Conservation (phyloP, 192 early-diverging fungal species). For the Chytriomyces confervae region DNA sequence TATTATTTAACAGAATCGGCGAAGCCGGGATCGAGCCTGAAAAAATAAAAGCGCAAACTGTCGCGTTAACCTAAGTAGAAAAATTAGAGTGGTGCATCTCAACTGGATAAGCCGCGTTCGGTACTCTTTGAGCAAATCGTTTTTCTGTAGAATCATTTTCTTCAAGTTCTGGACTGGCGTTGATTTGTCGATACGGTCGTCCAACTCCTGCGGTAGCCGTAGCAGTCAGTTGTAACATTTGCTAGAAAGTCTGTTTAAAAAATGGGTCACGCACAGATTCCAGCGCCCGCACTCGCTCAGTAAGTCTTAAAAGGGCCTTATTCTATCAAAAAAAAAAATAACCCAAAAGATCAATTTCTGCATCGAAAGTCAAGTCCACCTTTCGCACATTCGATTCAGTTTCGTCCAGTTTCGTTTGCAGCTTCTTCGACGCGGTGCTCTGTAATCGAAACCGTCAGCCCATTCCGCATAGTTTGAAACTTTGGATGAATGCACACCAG, state of each 20-base stretch:
- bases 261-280: background rate
- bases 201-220: constrained; percentile 20
- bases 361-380: no score
- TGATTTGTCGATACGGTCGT: constrained; percentile 36
- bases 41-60: no score
- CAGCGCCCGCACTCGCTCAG: background rate
- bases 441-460: background rate
- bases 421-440: background rate
- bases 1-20: background rate
- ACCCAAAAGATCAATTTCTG: no score
- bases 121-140: constrained; percentile 35
- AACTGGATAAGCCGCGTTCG: constrained; percentile 17
- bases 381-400: no score
- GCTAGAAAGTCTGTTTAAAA: no score
- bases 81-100: background rate
- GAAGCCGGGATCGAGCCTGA: background rate
- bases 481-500: background rate
- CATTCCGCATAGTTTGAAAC: background rate
- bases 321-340: background rate
- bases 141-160: constrained; percentile 38
- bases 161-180: constrained; percentile 37
- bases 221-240: background rate
- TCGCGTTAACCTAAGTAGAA: no score
- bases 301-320: background rate
- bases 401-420: background rate